Base-by-base conservation (phyloP, 192 early-diverging fungal species). In the Piromyces finnis region DNA sequence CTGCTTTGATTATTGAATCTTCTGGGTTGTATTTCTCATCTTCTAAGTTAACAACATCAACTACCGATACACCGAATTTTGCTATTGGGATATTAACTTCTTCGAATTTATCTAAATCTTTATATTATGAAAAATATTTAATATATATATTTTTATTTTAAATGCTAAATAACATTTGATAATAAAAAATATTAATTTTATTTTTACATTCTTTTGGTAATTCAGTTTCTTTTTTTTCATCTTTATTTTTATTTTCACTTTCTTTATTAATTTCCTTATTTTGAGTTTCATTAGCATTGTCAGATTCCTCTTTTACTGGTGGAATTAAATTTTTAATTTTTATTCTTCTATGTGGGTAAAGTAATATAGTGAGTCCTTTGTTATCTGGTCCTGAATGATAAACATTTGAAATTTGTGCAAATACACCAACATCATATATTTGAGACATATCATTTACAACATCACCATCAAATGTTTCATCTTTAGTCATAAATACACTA, bases 291-390 rank as follows among this genome's bases (percentile, higher is more conserved):
- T 81, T 37, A 68, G 0, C 41, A 30, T 79, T 28, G 30, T 82
- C 78, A 4, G 7, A 0, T 37, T 79, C 30, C 78, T 36, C 41
- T 80, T 30, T 29, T 36, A 81, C 80, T 39, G 80, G 82, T 29
- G 86, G 88, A 30, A 94, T 51, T 36, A 95, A 83, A 77, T 89
- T 87, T 30, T 88, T 93, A 81, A 97, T 92, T 35, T 91, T 88
- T 51, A 99, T 94, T 68, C 97, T 87, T 29, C 96, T 91, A 86
- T 98, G 95, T 18, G 97, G 97, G 82, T 97, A 99, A 27, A 99
- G 87, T 26, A 98, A 95, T 27, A 97, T 96, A 12, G 97, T 98
- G 32, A 99, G 86, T 12, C 88, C 87, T 22, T 84, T 81, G 29
- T 79, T 79, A 81, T 93, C 91, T 12, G 94, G 94, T 14, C 88